Conservation (phyloP, 2,329 filamentous ascomycete genomes). For the Botryosphaeria dothidea region DNA sequence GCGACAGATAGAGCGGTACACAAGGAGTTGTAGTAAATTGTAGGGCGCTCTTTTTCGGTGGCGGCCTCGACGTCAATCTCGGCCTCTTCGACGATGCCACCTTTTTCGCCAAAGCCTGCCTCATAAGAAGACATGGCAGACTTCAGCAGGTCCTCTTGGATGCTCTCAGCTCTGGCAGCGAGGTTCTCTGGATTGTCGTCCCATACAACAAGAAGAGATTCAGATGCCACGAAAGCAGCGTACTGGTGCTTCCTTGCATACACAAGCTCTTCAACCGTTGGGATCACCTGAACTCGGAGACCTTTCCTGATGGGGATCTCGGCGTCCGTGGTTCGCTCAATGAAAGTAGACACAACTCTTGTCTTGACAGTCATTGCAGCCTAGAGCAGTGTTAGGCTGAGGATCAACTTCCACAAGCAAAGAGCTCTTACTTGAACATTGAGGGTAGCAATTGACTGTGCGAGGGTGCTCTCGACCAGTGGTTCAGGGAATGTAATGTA, state of each 20-base stretch:
- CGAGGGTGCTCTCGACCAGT: constrained; percentile 1
- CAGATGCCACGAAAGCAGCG: constrained; percentile 73
- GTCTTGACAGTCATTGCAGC: constrained; percentile 16
- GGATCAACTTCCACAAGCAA: neutral
- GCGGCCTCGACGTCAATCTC: constrained; percentile 73
- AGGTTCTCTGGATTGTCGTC: constrained; percentile 76
- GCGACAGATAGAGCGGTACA: constrained; percentile 68
- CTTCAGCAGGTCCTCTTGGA: constrained; percentile 76
- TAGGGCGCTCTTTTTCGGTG: constrained; percentile 64
- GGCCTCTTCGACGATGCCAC: constrained; percentile 47
- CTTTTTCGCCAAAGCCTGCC: constrained; percentile 52
- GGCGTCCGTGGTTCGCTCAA: constrained; percentile 35
- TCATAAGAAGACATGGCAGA: constrained; percentile 70
- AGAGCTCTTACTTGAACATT: constrained; percentile 10
- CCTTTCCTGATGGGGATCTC: constrained; percentile 77
- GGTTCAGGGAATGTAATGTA: constrained; percentile 11
- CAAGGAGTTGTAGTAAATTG: constrained; percentile 70
- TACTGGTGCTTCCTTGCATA: constrained; percentile 77
- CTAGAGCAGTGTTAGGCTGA: neutral
- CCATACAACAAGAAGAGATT: constrained; percentile 75
- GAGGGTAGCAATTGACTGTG: constrained; percentile 14
- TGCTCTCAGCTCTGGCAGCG: constrained; percentile 67
- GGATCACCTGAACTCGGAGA: constrained; percentile 73
- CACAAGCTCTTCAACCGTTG: constrained; percentile 69
- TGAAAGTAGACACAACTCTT: constrained; percentile 15